Evolutionary conservation across 371 early-diverging fungal genomes (phyloP).

Genomic region (Amoeboaphelidium protococcarum): DNA sequence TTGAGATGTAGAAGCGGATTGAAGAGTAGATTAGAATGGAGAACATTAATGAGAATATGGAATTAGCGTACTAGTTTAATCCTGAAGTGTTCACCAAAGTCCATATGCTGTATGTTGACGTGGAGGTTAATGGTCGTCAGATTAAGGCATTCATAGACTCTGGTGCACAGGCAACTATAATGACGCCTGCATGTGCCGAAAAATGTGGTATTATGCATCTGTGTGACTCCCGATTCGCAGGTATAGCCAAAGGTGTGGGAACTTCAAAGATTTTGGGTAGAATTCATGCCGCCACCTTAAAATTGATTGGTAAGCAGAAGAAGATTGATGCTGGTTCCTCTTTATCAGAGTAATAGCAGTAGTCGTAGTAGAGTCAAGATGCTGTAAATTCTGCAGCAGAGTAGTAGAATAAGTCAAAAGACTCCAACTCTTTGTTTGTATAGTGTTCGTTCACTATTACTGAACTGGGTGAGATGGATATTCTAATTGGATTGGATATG

Average conservation of each 20-base stretch:
- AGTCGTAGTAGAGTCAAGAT: no score
- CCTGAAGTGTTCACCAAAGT: constrained; percentile 20
- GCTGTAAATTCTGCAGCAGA: no score
- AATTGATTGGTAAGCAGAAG: constrained; percentile 18
- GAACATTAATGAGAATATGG: constrained; percentile 58
- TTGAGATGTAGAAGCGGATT: constrained; percentile 67
- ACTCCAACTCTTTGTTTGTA: neutral
- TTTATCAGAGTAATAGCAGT: constrained; percentile 75
- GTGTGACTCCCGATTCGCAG: constrained; percentile 62
- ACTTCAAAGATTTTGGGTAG: constrained; percentile 81
- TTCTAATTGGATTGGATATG: constrained; percentile 89
- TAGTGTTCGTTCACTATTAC: neutral
- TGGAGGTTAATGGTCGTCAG: constrained; percentile 54
- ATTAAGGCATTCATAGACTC: constrained; percentile 89
- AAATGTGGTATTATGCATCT: constrained; percentile 39
- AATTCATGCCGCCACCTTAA: constrained; percentile 68
- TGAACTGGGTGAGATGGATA: constrained; percentile 45
- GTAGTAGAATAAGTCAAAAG: neutral
- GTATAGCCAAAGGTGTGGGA: constrained; percentile 82
- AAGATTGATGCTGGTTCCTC: constrained; percentile 40
- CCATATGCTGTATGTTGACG: constrained; percentile 67
- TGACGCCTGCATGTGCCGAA: constrained; percentile 59
- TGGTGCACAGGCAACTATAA: constrained; percentile 77
- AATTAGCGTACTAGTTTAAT: constrained; percentile 66
- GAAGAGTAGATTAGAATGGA: constrained; percentile 66